Evolutionary conservation across 371 early-diverging fungal species (phyloP), one percentile per base, ranked within the genome.

Genomic region (Syncephalastrum monosporum): DNA sequence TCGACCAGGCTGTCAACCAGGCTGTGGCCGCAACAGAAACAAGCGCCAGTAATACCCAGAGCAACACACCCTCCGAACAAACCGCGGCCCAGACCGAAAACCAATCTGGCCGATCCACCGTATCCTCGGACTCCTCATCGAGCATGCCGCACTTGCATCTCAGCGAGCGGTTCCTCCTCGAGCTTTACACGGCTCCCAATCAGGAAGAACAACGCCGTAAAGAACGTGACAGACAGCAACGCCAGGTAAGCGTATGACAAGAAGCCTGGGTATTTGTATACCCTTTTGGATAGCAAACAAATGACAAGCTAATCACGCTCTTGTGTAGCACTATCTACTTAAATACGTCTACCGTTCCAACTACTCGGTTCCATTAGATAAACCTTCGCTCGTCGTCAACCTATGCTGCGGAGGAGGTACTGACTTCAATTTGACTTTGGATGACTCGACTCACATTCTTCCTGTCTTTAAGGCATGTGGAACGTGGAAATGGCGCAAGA

Each of bases 381-480:
- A 55, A 27, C 75, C 75, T 8, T 23, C 53, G 4, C 23, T 70
- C 3, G 65, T 75, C 16, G 55, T 75, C 4, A 47, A 72, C 42
- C 70, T 69, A 68, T 67, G 68, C 21, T 75, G 72, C 53, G 75
- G 75, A 8, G 62, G 65, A 53, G 75, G 75, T 70, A 57, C 19
- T 3, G 3, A 4, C 38, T 16, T n/a, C 29, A 23, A 23, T 44
- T 45, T 24, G 24, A 25, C 19, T 42, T 27, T 51, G 33, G 47
- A 41, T 17, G 7, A 12, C 25, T 4, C 3, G 44, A 10, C 29
- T 19, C 25, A 7, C 50, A 21, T 50, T 38, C 4, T 4, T 7
- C 16, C 42, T 13, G 17, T 50, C 3, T 3, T 48, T 13, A 49
- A 70, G 70, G 70, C 3, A 33, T 70, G 3, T 75, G 75, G 75